Evolutionary conservation across 2,329 filamentous ascomycete species (phyloP).

Genomic region (Bipolaris oryzae): DNA sequence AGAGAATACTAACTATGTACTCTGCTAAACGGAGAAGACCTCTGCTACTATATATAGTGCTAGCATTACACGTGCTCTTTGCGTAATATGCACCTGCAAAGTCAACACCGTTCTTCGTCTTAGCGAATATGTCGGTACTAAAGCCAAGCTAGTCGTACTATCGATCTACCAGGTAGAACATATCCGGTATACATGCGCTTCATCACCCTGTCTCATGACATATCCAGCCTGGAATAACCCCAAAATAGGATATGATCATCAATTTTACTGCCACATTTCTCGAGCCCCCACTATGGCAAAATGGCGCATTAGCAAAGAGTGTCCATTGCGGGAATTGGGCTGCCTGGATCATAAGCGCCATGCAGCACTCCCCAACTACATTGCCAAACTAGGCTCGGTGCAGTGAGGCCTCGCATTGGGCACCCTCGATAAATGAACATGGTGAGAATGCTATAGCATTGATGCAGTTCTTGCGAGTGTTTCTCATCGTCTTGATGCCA

Average conservation of each 20-base stretch:
- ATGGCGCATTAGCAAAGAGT: neutral
- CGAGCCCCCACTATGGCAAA: neutral
- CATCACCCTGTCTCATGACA: no score
- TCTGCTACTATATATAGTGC: no score
- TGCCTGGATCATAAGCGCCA: slow-evolving; percentile 16
- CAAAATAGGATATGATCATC: no score
- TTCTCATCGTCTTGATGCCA: slow-evolving; percentile 10
- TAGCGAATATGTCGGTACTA: no score
- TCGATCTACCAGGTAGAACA: no score
- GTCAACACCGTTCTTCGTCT: no score
- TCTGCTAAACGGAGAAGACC: neutral
- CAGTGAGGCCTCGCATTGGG: slow-evolving; percentile 12
- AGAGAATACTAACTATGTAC: neutral
- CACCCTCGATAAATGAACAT: slow-evolving; percentile 17
- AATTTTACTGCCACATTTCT: no score
- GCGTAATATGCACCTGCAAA: no score
- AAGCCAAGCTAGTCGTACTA: no score
- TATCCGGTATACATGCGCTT: no score
- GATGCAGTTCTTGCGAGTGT: slow-evolving; percentile 13
- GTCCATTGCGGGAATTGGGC: slow-evolving; percentile 8
- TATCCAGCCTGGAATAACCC: no score
- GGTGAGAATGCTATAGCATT: slow-evolving; percentile 20
- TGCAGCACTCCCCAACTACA: slow-evolving; percentile 18
- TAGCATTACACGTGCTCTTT: no score
- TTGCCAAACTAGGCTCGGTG: slow-evolving; percentile 16